Conservation (phyloP, 257 asterid species). For the Solanum microdontum region DNA sequence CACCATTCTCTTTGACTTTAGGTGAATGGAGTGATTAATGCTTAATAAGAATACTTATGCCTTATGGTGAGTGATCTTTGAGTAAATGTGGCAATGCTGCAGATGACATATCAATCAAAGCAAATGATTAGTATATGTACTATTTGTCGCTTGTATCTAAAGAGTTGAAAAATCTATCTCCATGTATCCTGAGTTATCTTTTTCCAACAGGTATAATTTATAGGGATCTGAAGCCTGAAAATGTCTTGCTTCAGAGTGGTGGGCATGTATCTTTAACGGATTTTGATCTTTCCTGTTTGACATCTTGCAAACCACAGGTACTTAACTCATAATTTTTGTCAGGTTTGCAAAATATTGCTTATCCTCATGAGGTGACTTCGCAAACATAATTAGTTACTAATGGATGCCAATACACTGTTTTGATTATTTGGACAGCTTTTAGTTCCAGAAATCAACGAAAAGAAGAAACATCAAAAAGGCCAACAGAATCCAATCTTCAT, state of each 20-base stretch:
- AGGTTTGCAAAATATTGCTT: background rate
- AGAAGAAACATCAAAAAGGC: conserved; percentile 51
- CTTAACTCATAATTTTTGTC: background rate
- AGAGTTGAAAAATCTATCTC: conserved; percentile 5
- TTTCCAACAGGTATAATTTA: conserved; percentile 74
- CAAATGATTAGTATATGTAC: background rate
- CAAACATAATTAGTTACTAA: background rate
- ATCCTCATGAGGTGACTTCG: background rate
- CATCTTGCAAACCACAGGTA: conserved; percentile 98
- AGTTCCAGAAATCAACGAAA: conserved; percentile 60
- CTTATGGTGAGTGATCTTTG: background rate
- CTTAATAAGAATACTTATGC: background rate
- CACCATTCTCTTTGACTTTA: background rate
- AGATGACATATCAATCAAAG: background rate
- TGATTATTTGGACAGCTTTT: conserved; percentile 54
- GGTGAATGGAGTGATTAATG: background rate
- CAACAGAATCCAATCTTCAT: conserved; percentile 70
- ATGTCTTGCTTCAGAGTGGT: conserved; percentile 60
- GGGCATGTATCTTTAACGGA: conserved; percentile 92
- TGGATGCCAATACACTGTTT: background rate
- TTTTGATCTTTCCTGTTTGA: conserved; percentile 91
- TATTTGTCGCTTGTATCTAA: background rate
- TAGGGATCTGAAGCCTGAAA: conserved; percentile 96
- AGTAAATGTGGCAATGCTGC: background rate
- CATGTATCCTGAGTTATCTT: background rate